Base-by-base conservation (phyloP, 2,329 filamentous ascomycete genomes). In the Saccharata proteae region DNA sequence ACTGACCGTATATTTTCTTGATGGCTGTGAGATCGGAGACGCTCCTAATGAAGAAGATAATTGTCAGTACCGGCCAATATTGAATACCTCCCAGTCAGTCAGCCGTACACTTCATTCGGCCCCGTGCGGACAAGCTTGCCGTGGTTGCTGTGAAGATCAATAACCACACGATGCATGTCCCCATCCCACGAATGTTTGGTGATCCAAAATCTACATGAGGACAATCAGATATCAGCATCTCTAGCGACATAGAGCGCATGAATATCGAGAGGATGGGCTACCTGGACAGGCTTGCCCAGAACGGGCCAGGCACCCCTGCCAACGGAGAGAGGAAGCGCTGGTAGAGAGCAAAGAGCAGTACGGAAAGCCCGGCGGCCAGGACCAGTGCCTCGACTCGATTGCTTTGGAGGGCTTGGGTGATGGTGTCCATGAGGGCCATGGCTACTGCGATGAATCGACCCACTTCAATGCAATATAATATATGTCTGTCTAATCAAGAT, bases 151-250 rank as follows among this genome's bases (percentile, higher is more conserved):
- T 55, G 51, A 13, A 54, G 39, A 12, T 34, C 24, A 18, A 51
- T 48, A 35, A 49, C 41, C 3, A 36, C 37, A 2, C 30, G 35
- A 35, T 49, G 44, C 43, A 52, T 46, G 37, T 51, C 41, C 12
- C 49, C 51, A 25, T 44, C 39, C 41, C 44, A 44, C 23, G 48
- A 46, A 16, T 50, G 46, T 16, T 50, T 43, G 15, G 38, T 45
- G 25, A 47, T 43, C 51, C 48, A 54, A 38, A 51, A 28, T 26
- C 45, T 22, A n/a, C n/a, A n/a, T n/a, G n/a, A n/a, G n/a, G n/a
- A n/a, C n/a, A n/a, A n/a, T n/a, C n/a, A n/a, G n/a, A n/a, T n/a
- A n/a, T n/a, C n/a, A n/a, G n/a, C n/a, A n/a, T n/a, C n/a, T n/a
- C n/a, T n/a, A n/a, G n/a, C n/a, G n/a, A n/a, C n/a, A n/a, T n/a